A percentile compares a stretch with the other conserved stretches of the same genome.
Evolutionary conservation across 768 basidiomycete genomes (phyloP).

Genomic region (Calocera cornea): DNA sequence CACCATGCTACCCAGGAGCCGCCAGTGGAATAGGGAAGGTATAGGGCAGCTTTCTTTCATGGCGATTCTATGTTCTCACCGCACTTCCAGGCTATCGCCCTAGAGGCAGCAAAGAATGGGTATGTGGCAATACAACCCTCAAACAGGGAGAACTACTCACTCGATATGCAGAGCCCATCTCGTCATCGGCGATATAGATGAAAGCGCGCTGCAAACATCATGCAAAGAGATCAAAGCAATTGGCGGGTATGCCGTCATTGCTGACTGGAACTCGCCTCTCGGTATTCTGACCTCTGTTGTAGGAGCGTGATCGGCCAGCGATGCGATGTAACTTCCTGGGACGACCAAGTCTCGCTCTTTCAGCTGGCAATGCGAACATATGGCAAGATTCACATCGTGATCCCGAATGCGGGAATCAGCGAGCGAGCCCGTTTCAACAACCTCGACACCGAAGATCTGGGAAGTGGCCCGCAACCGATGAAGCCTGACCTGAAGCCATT

Average conservation of each 20-base stretch:
- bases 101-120: slow-evolving; percentile 33
- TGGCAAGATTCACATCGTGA: slow-evolving; percentile 42
- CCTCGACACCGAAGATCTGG: not conserved
- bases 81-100: not conserved
- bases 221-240: slow-evolving; percentile 29
- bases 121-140: not conserved
- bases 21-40: not conserved
- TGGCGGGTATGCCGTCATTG: slow-evolving; percentile 32
- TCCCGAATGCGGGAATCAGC: slow-evolving; percentile 19
- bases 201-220: slow-evolving; percentile 28
- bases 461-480: not conserved
- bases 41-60: not conserved
- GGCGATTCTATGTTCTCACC: not conserved
- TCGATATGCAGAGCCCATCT: slow-evolving; percentile 32
- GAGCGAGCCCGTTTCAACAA: not conserved
- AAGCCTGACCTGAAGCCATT: slow-evolving; percentile 7
- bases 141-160: not conserved
- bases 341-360: slow-evolving; percentile 40
- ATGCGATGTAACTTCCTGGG: slow-evolving; percentile 43
- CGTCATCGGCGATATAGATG: slow-evolving; percentile 40
- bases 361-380: slow-evolving; percentile 35
- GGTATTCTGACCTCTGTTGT: not conserved
- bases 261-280: not conserved
- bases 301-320: slow-evolving; percentile 33
- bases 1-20: not conserved